Conservation (phyloP, 176 grass and related monocot species). For the Thinopyrum elongatum region DNA sequence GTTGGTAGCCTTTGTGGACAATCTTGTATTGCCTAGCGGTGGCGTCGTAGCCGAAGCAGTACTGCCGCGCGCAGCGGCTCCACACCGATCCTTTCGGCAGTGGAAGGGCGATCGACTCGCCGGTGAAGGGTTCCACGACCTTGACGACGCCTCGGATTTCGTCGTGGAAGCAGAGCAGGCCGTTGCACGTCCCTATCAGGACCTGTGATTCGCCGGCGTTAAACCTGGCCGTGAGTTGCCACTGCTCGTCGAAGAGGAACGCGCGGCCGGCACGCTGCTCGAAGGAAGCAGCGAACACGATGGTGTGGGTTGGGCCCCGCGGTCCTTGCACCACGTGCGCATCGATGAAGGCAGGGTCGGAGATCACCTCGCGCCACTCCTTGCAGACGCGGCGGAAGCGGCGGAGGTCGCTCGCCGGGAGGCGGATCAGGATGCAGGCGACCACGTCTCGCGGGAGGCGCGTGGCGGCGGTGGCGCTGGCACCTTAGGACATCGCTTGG, state of each 20-base stretch:
- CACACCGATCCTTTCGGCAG: no score
- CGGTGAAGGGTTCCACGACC: background rate
- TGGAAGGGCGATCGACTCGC: background rate
- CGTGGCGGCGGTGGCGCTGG: background rate
- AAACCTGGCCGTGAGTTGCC: background rate
- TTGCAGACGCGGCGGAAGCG: background rate
- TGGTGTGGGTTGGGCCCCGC: background rate
- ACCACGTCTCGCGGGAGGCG: background rate
- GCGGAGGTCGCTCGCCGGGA: background rate
- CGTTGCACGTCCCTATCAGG: background rate
- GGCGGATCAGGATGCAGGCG: background rate
- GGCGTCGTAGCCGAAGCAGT: slow-evolving; percentile 17
- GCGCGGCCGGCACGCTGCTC: no score
- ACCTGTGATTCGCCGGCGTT: background rate
- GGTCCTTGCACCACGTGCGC: background rate
- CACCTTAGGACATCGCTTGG: no score
- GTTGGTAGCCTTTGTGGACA: background rate
- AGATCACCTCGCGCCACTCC: background rate
- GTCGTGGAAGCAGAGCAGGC: background rate
- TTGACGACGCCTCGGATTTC: background rate
- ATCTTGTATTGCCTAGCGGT: background rate
- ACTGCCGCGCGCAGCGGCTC: background rate
- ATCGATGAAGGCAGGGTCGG: background rate
- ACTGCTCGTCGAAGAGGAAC: background rate
- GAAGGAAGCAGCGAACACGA: background rate